Conservation (phyloP, 495 filamentous ascomycete species). For the Umbilicaria muhlenbergii region DNA sequence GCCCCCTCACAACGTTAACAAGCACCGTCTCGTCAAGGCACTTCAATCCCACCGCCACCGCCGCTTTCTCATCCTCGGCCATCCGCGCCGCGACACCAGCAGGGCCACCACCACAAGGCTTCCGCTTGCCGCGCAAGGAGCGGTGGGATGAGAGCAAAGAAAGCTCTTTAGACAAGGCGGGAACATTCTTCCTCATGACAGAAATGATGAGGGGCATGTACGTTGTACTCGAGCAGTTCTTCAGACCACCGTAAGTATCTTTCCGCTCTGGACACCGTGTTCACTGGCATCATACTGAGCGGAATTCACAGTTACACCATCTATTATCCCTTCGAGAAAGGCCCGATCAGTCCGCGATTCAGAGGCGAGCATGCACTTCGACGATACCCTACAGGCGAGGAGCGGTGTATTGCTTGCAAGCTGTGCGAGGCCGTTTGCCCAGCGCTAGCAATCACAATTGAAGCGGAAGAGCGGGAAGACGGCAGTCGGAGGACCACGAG, state of each 20-base stretch:
- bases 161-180: constrained; percentile 62
- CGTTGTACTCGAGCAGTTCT: constrained; percentile 93
- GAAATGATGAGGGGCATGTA: constrained; percentile 98
- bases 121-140: constrained; percentile 52
- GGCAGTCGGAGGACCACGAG: constrained; percentile 86
- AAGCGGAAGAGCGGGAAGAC: constrained; percentile 94
- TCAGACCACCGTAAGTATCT: constrained; percentile 77
- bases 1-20: constrained; percentile 19
- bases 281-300: too few species aligned
- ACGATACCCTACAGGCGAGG: constrained; percentile 91
- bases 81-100: constrained; percentile 48
- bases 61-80: constrained; percentile 48
- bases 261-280: not conserved
- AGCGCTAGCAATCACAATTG: constrained; percentile 92
- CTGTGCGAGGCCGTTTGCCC: constrained; percentile 97
- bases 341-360: constrained; percentile 94
- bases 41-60: constrained; percentile 28
- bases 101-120: constrained; percentile 61
- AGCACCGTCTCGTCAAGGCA: constrained; percentile 3
- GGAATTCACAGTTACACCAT: constrained; percentile 65
- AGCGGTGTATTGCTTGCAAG: constrained; percentile 98
- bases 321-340: constrained; percentile 98
- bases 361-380: constrained; percentile 92
- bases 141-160: constrained; percentile 59
- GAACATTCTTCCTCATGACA: constrained; percentile 80